Percentiles rank a stretch among this genome's conserved stretches.
These are phyloP conservation scores for Rhodotorula graminis DNA, from an alignment of 768 basidiomycete genomes.

Conservation along the genomic window DNA sequence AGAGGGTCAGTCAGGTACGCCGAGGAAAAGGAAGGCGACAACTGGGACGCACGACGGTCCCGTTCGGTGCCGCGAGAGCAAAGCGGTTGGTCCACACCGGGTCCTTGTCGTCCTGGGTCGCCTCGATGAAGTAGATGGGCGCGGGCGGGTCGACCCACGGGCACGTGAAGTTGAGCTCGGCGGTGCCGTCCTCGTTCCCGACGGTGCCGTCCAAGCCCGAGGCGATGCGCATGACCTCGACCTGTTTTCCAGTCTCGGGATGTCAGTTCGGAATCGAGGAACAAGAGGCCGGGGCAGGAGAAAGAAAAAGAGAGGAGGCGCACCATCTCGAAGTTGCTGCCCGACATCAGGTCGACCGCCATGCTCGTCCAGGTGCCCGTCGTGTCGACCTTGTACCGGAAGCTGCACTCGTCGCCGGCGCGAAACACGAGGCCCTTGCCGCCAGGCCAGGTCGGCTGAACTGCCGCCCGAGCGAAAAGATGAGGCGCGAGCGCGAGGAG, in stretches of 20 bases:
- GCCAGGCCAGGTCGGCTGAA: not conserved
- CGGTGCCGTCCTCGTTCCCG: not conserved
- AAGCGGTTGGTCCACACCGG: constrained; percentile 32
- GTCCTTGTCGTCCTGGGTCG: not conserved
- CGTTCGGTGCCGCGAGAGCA: constrained; percentile 26
- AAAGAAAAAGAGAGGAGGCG: not conserved
- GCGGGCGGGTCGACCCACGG: constrained; percentile 33
- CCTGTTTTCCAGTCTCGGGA: not conserved
- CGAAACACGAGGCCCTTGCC: not conserved
- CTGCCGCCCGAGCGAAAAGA: not conserved
- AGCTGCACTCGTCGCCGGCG: constrained; percentile 6
- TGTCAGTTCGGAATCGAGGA: not conserved
- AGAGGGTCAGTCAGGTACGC: too few species aligned
- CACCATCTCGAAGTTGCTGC: constrained; percentile 26
- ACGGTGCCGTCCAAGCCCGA: constrained; percentile 31
- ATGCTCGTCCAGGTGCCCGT: constrained; percentile 13
- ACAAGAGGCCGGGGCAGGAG: too few species aligned
- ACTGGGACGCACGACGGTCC: constrained; percentile 1
- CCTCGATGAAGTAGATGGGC: constrained; percentile 36
- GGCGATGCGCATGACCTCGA: constrained; percentile 26
- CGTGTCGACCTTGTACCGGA: constrained; percentile 3
- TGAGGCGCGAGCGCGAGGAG: not conserved
- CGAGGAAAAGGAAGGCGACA: too few species aligned
- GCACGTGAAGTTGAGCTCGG: constrained; percentile 16
- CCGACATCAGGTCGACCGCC: constrained; percentile 30